Base-by-base conservation (phyloP, 192 early-diverging fungal genomes). In the Backusella tarrabulga region DNA sequence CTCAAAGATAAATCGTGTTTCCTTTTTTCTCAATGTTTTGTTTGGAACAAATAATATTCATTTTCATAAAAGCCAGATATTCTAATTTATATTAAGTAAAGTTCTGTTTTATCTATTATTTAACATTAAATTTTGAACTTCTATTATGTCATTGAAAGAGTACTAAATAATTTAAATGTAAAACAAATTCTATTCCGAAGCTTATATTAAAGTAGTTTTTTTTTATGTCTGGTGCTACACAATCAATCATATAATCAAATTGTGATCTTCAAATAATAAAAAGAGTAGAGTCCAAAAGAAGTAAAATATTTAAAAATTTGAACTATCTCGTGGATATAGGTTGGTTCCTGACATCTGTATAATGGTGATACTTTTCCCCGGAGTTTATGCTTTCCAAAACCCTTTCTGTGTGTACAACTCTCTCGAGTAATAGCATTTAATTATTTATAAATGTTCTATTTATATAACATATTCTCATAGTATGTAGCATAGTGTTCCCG, bases 391-490 rank as follows among this genome's bases (percentile, higher is more conserved):
- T 56, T 56, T 56, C 6, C 7, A 56, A 56, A 6, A 56, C 52
- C 21, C 21, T 56, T 56, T 21, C 21, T 56, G 8, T 56, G 19
- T 56, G 52, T 56, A 56, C 52, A 23, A 56, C 52, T n/a, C n/a
- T 56, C n/a, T 56, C 21, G 19, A 8, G 21, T 56, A 21, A 56
- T 56, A 56, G 19, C 21, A 56, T 56, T 56, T 56, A 56, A n/a
- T 56, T 56, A 56, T 56, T 56, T 56, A 56, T 21, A 56, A 21
- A 56, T n/a, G 52, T 60, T 60, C 56, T 63, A 26, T 63, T 63
- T 12, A 63, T 56, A 52, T 54, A 29, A 29, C 56, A 63, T 3
- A 23, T 12, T 63, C 56, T 4, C 23, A 8, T 23, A 29, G 21
- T 29, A 63, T 9, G 9, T 63, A 63, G 56, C 11, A 32, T 32